Conservation (phyloP, 2,329 filamentous ascomycete species). For the Penicillium digitatum region DNA sequence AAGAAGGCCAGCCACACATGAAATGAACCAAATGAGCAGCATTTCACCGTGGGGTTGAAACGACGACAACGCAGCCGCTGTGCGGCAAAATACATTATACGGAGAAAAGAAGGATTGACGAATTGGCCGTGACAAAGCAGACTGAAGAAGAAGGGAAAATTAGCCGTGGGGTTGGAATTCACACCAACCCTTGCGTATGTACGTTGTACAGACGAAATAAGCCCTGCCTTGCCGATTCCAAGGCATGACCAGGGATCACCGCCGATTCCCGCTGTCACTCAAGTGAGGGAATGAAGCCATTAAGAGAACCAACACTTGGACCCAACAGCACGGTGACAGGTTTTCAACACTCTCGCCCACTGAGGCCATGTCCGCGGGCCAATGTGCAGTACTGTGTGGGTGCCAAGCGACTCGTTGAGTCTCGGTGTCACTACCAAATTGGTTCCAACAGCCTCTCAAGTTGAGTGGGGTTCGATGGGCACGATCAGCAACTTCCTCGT, state of each 20-base stretch:
- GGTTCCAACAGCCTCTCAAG: constrained; percentile 9
- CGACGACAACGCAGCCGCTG: not conserved
- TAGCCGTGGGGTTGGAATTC: not conserved
- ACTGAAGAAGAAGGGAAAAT: not conserved
- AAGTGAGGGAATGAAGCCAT: constrained; percentile 5
- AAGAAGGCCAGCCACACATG: not conserved
- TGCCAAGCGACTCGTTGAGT: constrained; percentile 19
- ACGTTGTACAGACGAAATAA: not conserved
- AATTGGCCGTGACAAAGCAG: not conserved
- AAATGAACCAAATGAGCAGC: not conserved
- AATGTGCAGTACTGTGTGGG: constrained; percentile 14
- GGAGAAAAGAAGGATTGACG: not conserved
- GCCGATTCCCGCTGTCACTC: constrained; percentile 21
- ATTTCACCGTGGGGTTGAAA: not conserved
- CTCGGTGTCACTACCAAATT: constrained; percentile 7
- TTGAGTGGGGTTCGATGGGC: constrained; percentile 18
- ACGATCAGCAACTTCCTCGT: constrained; percentile 23
- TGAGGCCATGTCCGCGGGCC: constrained; percentile 5
- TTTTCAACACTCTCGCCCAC: constrained; percentile 7
- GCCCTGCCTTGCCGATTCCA: constrained; percentile 13
- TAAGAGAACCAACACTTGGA: constrained; percentile 1
- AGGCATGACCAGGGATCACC: constrained; percentile 17
- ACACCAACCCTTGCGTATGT: constrained; percentile 11
- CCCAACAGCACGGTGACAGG: not conserved
- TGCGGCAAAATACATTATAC: not conserved